These are phyloP conservation scores for Apiospora rasikravindrae DNA, from an alignment of 2,329 filamentous ascomycete genomes.

Conservation along the genomic window DNA sequence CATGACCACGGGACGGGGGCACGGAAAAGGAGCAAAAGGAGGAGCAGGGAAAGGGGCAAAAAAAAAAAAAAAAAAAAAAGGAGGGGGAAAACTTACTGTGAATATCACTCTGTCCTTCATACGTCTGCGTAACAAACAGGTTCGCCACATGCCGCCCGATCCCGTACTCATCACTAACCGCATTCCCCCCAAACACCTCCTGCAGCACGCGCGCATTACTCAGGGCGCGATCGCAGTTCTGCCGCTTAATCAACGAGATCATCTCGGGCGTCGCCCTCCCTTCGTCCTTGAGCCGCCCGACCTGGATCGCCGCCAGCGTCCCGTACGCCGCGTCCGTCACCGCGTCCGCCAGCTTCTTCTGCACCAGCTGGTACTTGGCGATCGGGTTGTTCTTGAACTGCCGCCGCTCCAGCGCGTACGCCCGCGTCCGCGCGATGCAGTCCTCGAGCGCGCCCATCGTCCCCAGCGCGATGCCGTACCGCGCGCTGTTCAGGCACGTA, in stretches of 20 bases:
- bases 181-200: constrained; percentile 96
- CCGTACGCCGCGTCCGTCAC: constrained; percentile 90
- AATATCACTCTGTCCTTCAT: constrained; percentile 98
- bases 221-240: constrained; percentile 93
- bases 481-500: constrained; percentile 89
- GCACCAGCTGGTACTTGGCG: constrained; percentile 93
- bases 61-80: neutral
- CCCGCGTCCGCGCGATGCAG: constrained; percentile 78
- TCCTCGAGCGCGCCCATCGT: constrained; percentile 95
- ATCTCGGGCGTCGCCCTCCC: constrained; percentile 90
- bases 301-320: constrained; percentile 87
- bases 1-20: neutral
- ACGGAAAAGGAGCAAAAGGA: neutral
- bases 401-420: constrained; percentile 89
- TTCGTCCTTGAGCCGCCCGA: constrained; percentile 90
- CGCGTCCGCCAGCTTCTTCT: constrained; percentile 97
- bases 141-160: constrained; percentile 96
- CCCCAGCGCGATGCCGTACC: constrained; percentile 92
- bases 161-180: constrained; percentile 95
- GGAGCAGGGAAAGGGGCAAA: constrained; percentile 32
- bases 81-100: constrained; percentile 69
- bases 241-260: constrained; percentile 95
- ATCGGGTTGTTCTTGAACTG: constrained; percentile 97
- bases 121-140: constrained; percentile 95
- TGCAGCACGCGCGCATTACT: constrained; percentile 80